Evolutionary conservation across 176 grass and related monocot species (phyloP).

Genomic region (Tillandsia leiboldiana): DNA sequence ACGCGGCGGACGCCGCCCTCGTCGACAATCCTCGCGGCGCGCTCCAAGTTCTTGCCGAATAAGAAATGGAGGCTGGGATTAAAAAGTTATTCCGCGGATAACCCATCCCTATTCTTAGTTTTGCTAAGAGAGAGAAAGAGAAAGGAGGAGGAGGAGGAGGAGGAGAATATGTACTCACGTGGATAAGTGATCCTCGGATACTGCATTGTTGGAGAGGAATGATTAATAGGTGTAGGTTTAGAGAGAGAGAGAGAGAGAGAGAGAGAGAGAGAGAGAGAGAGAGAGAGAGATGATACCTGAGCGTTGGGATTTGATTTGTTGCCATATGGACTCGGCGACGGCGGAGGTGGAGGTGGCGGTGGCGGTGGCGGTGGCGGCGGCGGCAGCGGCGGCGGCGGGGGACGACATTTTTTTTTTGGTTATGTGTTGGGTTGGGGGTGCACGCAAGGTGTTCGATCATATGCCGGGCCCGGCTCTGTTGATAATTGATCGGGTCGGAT

Average conservation of each 20-base stretch:
- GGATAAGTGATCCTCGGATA: constrained; percentile 69
- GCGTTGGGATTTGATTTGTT: constrained; percentile 50
- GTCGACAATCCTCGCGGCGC: constrained; percentile 80
- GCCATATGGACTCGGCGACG: constrained; percentile 51
- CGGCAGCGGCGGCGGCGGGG: constrained; percentile 8
- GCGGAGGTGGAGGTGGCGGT: constrained; percentile 31
- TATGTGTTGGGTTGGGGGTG: neutral
- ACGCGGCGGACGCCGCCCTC: constrained; percentile 64
- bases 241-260: neutral
- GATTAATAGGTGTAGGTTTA: too few relatives aligned
- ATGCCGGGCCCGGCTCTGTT: constrained; percentile 1
- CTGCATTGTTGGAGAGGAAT: constrained; percentile 12
- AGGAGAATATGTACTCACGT: constrained; percentile 29
- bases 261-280: neutral
- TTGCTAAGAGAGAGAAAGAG: neutral
- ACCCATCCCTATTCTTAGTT: neutral
- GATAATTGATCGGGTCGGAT: too few relatives aligned
- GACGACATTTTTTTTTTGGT: constrained; percentile 1
- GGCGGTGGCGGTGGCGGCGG: constrained; percentile 36
- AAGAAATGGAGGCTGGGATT: constrained; percentile 56
- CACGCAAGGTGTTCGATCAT: constrained; percentile 38
- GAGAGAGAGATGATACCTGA: constrained; percentile 16
- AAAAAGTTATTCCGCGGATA: constrained; percentile 1
- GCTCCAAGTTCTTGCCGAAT: constrained; percentile 89
- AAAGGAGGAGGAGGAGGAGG: neutral